A percentile compares a stretch with the other conserved stretches of the same genome.
These are phyloP conservation scores for Sesbania bispinosa DNA, from an alignment of 306 rosid genomes.

Conservation along the genomic window DNA sequence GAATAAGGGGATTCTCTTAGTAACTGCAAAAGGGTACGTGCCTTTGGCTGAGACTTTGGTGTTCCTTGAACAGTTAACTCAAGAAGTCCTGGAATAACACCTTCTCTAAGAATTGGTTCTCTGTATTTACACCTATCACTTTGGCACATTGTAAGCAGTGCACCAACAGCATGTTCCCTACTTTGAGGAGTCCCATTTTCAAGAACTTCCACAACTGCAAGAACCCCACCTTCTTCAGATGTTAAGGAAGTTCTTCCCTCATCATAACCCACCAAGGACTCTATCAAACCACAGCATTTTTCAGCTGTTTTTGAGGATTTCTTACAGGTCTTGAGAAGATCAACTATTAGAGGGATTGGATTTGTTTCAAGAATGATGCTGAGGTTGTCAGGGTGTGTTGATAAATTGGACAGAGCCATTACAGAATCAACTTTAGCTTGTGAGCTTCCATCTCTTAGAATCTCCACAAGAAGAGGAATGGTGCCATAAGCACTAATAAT, in stretches of 20 bases:
- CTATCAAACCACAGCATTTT: constrained; percentile 74
- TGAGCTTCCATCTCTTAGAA: constrained; percentile 61
- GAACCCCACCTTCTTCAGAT: constrained; percentile 78
- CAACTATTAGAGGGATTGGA: constrained; percentile 55
- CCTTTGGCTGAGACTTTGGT: constrained; percentile 66
- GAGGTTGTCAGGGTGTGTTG: constrained; percentile 57
- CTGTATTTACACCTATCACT: constrained; percentile 75
- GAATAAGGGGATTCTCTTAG: constrained; percentile 74
- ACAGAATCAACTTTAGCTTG: constrained; percentile 83
- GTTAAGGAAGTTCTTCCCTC: constrained; percentile 65
- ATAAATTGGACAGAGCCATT: constrained; percentile 82
- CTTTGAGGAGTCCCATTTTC: constrained; percentile 77
- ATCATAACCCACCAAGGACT: constrained; percentile 58
- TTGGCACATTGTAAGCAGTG: constrained; percentile 72
- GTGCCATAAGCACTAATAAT: constrained; percentile 62
- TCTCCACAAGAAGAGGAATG: constrained; percentile 71
- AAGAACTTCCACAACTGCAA: constrained; percentile 79
- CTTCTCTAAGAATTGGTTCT: constrained; percentile 81
- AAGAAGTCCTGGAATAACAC: constrained; percentile 93
- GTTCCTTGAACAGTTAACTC: constrained; percentile 96
- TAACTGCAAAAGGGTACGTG: constrained; percentile 55
- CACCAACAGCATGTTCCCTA: constrained; percentile 78
- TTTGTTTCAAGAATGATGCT: constrained; percentile 48
- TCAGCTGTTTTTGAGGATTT: constrained; percentile 81
- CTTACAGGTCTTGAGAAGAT: constrained; percentile 61